Evolutionary conservation across 257 asterid species (phyloP).

Genomic region (Rhazya stricta): DNA sequence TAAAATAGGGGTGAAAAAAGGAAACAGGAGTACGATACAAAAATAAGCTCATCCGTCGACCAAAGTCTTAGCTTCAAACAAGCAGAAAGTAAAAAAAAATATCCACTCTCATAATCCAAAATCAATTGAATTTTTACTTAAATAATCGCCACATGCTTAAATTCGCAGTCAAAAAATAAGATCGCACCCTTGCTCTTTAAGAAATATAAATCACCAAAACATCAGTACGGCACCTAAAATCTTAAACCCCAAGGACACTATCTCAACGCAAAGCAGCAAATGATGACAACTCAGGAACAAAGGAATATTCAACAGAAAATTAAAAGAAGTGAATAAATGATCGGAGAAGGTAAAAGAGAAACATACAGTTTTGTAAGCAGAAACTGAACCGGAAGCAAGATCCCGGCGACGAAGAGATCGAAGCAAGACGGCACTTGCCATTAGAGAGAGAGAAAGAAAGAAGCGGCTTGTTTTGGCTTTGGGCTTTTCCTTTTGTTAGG

Average conservation of each 20-base stretch:
- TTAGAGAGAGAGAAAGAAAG: constrained; percentile 5
- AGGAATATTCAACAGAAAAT: background rate
- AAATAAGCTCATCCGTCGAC: background rate
- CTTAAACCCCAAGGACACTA: background rate
- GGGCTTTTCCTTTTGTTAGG: background rate
- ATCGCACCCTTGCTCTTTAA: background rate
- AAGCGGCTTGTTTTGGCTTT: background rate
- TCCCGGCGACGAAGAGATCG: constrained; percentile 69
- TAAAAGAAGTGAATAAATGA: background rate
- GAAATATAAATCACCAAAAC: background rate
- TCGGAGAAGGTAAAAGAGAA: background rate
- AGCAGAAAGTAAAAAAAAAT: background rate
- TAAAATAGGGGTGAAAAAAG: too few relatives aligned
- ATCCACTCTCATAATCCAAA: background rate
- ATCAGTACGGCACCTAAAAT: too few relatives aligned
- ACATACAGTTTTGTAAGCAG: constrained; percentile 41
- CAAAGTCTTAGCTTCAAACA: background rate
- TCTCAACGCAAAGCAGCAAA: background rate
- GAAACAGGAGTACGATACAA: background rate
- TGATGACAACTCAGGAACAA: background rate
- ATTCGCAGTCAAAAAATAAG: background rate
- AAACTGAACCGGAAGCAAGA: constrained; percentile 36
- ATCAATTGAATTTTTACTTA: background rate
- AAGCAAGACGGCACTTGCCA: constrained; percentile 53
- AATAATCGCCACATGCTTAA: background rate